Conservation (phyloP, 257 asterid genomes). For the Solanum megistacrolobum region DNA sequence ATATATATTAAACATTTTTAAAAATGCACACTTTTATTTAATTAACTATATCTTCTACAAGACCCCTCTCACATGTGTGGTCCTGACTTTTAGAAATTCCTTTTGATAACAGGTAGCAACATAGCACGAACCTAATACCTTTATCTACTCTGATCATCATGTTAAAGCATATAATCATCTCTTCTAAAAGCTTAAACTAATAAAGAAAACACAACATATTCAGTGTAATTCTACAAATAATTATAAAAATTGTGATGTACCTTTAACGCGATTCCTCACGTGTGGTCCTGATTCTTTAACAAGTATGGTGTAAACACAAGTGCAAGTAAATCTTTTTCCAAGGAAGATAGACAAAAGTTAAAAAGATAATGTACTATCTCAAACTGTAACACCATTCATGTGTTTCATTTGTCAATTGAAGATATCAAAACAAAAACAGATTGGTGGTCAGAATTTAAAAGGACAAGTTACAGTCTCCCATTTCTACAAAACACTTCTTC, state of each 20-base stretch:
- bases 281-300: neutral
- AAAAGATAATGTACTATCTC: neutral
- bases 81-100: neutral
- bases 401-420: neutral
- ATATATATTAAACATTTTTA: neutral
- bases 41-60: neutral
- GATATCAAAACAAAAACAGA: neutral
- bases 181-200: neutral
- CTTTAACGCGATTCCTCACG: neutral
- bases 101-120: neutral
- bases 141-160: neutral
- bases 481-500: neutral
- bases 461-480: neutral
- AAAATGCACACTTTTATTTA: no score
- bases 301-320: neutral
- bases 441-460: constrained; percentile 33
- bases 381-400: neutral
- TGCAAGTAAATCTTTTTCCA: neutral
- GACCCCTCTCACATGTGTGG: neutral
- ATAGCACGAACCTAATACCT: neutral
- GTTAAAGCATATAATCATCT: neutral
- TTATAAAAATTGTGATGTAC: no score
- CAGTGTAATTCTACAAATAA: no score
- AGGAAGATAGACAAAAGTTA: neutral
- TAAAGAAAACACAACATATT: neutral